Percentiles rank a stretch among this genome's conserved stretches.
Evolutionary conservation across 139 green algal species (phyloP).

Genomic region (Limnomonas spitsbergensis): DNA sequence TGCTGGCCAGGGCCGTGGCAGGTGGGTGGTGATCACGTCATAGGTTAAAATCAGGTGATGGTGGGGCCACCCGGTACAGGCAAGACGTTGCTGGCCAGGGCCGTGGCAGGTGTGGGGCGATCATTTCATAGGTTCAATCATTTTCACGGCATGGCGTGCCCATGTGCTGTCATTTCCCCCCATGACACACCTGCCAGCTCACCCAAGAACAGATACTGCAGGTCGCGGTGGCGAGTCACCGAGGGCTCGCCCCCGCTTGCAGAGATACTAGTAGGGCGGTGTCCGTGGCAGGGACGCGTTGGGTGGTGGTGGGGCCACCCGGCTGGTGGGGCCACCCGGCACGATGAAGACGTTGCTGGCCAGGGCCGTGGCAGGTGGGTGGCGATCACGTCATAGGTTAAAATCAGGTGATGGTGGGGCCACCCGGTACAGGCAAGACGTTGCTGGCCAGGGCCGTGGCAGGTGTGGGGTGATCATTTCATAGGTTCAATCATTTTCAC

Average conservation of each 20-base stretch:
- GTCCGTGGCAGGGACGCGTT: too few relatives aligned
- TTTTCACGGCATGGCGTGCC: too few relatives aligned
- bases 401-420: constrained; percentile 75
- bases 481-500: too few relatives aligned
- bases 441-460: constrained; percentile 65
- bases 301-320: constrained; percentile 65
- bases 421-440: constrained; percentile 82
- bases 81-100: constrained; percentile 77
- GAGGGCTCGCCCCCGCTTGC: too few relatives aligned
- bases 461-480: not conserved
- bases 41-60: too few relatives aligned
- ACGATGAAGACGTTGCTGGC: constrained; percentile 85
- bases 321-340: constrained; percentile 73
- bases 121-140: not conserved
- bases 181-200: too few relatives aligned
- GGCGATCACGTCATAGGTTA: not conserved
- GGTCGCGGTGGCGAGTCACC: too few relatives aligned
- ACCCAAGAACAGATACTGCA: too few relatives aligned
- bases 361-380: constrained; percentile 47
- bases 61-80: constrained; percentile 74
- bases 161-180: too few relatives aligned
- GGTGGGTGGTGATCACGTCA: constrained; percentile 4
- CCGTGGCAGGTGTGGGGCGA: constrained; percentile 35
- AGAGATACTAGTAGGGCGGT: too few relatives aligned
- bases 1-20: constrained; percentile 65